phyloP scores from a whole-genome alignment of 192 early-diverging fungal species.

The Podila horticola region DNA sequence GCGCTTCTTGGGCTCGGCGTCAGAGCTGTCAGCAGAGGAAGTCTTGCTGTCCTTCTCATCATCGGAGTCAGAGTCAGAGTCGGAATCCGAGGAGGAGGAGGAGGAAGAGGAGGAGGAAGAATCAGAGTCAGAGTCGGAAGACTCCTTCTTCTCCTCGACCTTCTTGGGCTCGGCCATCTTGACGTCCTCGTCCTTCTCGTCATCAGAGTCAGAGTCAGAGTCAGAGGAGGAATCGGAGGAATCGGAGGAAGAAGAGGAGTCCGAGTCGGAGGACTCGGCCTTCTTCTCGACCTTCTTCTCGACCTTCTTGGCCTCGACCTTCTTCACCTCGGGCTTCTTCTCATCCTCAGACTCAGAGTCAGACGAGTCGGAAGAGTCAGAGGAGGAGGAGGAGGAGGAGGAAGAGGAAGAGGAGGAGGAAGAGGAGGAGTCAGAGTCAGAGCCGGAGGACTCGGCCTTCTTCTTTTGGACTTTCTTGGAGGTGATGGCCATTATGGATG shows the following conservation, averaged over 20 bases:
- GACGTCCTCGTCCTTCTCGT: slow-evolving; percentile 49
- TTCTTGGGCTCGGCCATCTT: slow-evolving; percentile 19
- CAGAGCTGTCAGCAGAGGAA: slow-evolving; percentile 25
- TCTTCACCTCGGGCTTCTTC: slow-evolving; percentile 28
- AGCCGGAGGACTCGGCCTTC: slow-evolving; percentile 54
- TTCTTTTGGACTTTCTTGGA: slow-evolving; percentile 65
- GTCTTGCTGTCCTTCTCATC: slow-evolving; percentile 54
- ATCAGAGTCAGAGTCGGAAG: slow-evolving; percentile 21
- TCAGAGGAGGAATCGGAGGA: slow-evolving; percentile 22
- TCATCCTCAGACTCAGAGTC: slow-evolving; percentile 56
- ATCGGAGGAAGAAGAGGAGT: slow-evolving; percentile 21
- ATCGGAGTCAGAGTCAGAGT: slow-evolving; percentile 46
- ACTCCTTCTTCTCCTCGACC: slow-evolving; percentile 32
- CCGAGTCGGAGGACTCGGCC: slow-evolving; percentile 35
- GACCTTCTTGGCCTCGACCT: slow-evolving; percentile 12
- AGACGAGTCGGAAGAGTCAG: slow-evolving; percentile 44
- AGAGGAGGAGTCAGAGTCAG: slow-evolving; percentile 39
- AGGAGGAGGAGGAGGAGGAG: slow-evolving; percentile 19
- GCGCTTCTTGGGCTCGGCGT: slow-evolving; percentile 59
- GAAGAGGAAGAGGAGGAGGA: slow-evolving; percentile 51
- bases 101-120: slow-evolving; percentile 20
- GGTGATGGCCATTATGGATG: slow-evolving; percentile 16
- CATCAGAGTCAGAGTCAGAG: slow-evolving; percentile 52
- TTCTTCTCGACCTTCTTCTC: slow-evolving; percentile 28
- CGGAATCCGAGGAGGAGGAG: slow-evolving; percentile 5